These are phyloP conservation scores for Fusarium tupiense DNA, from an alignment of 2,329 filamentous ascomycete species.

Conservation along the genomic window DNA sequence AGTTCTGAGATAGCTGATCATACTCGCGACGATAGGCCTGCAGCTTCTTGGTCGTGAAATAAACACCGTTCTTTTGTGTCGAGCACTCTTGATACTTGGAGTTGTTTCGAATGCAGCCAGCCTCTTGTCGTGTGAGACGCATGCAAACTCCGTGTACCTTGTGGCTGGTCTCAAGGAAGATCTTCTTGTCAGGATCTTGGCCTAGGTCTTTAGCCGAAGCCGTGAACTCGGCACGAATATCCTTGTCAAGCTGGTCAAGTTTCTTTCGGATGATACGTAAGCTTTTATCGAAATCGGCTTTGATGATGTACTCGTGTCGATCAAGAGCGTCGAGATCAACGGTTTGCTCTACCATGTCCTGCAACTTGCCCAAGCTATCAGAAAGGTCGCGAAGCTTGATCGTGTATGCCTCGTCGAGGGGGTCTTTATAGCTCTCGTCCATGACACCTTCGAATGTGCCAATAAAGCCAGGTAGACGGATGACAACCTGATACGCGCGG, in stretches of 20 bases:
- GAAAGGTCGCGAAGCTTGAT: slow-evolving; percentile 80
- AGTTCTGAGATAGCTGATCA: slow-evolving; percentile 92
- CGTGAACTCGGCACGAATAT: slow-evolving; percentile 85
- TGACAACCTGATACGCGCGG: slow-evolving; percentile 91
- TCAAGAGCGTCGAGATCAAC: slow-evolving; percentile 95
- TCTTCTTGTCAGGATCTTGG: slow-evolving; percentile 97
- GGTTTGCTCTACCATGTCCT: slow-evolving; percentile 98
- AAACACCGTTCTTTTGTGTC: slow-evolving; percentile 98
- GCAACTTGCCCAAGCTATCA: slow-evolving; percentile 82
- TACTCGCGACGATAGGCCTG: slow-evolving; percentile 87
- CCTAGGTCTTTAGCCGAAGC: slow-evolving; percentile 81
- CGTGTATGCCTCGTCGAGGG: slow-evolving; percentile 88
- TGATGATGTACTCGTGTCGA: slow-evolving; percentile 98
- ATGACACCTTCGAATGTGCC: slow-evolving; percentile 91
- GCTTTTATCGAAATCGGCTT: slow-evolving; percentile 94
- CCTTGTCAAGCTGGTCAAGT: slow-evolving; percentile 82
- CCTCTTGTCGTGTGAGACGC: slow-evolving; percentile 89
- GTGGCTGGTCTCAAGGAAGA: slow-evolving; percentile 92
- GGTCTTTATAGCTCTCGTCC: slow-evolving; percentile 91
- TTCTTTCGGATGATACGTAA: slow-evolving; percentile 90
- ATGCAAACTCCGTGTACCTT: slow-evolving; percentile 97
- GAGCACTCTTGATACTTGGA: slow-evolving; percentile 92
- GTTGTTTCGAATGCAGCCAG: slow-evolving; percentile 92
- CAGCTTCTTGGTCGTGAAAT: slow-evolving; percentile 89
- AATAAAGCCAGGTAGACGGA: slow-evolving; percentile 89